Percentiles rank a stretch among this genome's conserved stretches.
Conservation (phyloP, 768 basidiomycete species). For the Hirschioporus abietinus region DNA sequence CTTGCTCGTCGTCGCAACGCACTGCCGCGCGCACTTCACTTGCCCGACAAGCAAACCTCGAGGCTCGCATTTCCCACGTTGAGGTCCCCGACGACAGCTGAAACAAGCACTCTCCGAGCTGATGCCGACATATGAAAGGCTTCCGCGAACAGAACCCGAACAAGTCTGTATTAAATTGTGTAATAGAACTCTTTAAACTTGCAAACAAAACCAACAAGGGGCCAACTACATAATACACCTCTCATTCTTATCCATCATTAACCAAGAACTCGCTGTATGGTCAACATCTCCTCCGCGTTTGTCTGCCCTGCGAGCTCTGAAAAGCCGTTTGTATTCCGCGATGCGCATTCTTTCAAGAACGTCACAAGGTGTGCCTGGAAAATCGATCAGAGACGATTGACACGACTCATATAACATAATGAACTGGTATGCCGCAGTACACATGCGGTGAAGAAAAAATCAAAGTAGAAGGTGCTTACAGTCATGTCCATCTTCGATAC, state of each 20-base stretch:
- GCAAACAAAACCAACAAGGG: not conserved
- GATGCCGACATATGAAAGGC: not conserved
- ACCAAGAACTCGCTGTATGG: slow-evolving; percentile 35
- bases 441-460: not conserved
- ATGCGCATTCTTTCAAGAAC: slow-evolving; percentile 67
- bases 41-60: not conserved
- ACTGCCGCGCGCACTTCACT: not conserved
- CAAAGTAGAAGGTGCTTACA: slow-evolving; percentile 29
- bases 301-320: slow-evolving; percentile 58
- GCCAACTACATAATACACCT: not conserved
- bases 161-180: not conserved
- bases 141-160: not conserved
- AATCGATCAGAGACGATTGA: not conserved
- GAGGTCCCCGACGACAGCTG: not conserved
- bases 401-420: slow-evolving; percentile 1
- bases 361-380: slow-evolving; percentile 58
- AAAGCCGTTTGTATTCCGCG: slow-evolving; percentile 59
- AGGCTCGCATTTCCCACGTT: not conserved
- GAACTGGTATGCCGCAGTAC: not conserved
- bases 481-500: slow-evolving; percentile 82
- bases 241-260: not conserved
- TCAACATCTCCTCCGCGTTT: slow-evolving; percentile 61
- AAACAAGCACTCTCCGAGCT: not conserved
- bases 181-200: not conserved
- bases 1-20: not conserved